Conservation (phyloP, 2,329 filamentous ascomycete species). For the Trichoderma atroviride region DNA sequence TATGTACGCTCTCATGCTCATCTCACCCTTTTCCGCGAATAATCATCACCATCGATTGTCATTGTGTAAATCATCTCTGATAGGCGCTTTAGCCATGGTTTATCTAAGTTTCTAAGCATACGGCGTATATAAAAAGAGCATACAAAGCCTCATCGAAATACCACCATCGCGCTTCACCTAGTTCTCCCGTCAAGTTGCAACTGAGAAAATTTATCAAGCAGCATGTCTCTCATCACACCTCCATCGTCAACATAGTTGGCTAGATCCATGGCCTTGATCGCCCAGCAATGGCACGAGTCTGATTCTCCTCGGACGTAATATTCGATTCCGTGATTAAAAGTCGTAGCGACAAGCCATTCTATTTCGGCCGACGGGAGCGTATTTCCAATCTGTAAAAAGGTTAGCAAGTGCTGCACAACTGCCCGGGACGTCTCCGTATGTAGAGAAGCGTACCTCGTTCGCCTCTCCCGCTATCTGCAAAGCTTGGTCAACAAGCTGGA, state of each 20-base stretch:
- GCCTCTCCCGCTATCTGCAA: slow-evolving; percentile 55
- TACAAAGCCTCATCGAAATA: neutral
- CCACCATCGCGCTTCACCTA: neutral
- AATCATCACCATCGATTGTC: neutral
- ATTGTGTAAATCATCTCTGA: neutral
- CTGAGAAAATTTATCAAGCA: slow-evolving; percentile 50
- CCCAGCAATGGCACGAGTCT: slow-evolving; percentile 61
- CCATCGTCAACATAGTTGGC: slow-evolving; percentile 61
- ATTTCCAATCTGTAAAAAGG: slow-evolving; percentile 40
- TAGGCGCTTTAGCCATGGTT: neutral
- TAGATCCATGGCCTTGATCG: slow-evolving; percentile 62
- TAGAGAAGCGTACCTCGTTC: slow-evolving; percentile 44
- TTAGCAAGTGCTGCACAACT: slow-evolving; percentile 11
- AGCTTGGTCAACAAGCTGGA: slow-evolving; percentile 67
- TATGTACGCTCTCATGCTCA: neutral
- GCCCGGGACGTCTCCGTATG: neutral
- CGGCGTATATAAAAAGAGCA: neutral
- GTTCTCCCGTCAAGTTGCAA: slow-evolving; percentile 36
- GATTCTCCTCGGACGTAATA: slow-evolving; percentile 60
- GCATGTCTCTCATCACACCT: slow-evolving; percentile 47
- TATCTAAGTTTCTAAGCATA: neutral
- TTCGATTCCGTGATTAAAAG: slow-evolving; percentile 73
- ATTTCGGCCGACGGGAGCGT: slow-evolving; percentile 68
- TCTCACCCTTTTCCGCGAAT: neutral
- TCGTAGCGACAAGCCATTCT: slow-evolving; percentile 72